Conservation (phyloP, 2,329 filamentous ascomycete species). For the Coniochaeta sp. region DNA sequence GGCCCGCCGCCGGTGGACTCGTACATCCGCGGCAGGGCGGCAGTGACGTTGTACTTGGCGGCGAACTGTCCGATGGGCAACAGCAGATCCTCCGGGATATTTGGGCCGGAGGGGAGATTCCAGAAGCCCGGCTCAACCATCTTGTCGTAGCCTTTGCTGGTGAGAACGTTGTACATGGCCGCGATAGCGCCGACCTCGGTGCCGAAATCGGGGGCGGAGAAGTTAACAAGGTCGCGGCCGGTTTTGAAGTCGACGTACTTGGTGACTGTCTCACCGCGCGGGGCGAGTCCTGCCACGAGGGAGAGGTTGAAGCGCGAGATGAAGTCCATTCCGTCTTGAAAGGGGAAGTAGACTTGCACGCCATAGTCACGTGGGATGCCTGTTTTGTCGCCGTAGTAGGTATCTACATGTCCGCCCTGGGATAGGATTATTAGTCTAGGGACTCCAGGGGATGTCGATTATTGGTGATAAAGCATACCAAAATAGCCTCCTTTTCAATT, state of each 20-base stretch:
- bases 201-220: conserved; percentile 3
- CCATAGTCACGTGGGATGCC: conserved; percentile 12
- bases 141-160: conserved; percentile 11
- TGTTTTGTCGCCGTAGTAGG: conserved; percentile 10
- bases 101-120: conserved; percentile 10
- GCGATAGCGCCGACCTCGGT: conserved; percentile 7
- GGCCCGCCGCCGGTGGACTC: conserved; percentile 10
- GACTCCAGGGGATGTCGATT: not conserved
- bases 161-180: conserved; percentile 8
- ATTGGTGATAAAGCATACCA: conserved; percentile 22
- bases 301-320: conserved; percentile 12
- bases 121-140: conserved; percentile 14
- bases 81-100: conserved; percentile 15
- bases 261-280: conserved; percentile 5
- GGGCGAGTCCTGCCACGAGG: conserved; percentile 4
- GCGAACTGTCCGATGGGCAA: conserved; percentile 14
- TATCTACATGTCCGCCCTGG: conserved; percentile 15
- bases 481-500: conserved; percentile 23
- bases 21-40: conserved; percentile 12
- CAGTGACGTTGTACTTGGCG: conserved; percentile 13
- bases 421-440: not conserved
- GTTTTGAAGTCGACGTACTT: conserved; percentile 13
- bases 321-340: conserved; percentile 12
- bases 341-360: conserved; percentile 14
- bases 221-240: conserved; percentile 9